Base-by-base conservation (phyloP, 768 basidiomycete genomes). In the Pisolithus orientalis region DNA sequence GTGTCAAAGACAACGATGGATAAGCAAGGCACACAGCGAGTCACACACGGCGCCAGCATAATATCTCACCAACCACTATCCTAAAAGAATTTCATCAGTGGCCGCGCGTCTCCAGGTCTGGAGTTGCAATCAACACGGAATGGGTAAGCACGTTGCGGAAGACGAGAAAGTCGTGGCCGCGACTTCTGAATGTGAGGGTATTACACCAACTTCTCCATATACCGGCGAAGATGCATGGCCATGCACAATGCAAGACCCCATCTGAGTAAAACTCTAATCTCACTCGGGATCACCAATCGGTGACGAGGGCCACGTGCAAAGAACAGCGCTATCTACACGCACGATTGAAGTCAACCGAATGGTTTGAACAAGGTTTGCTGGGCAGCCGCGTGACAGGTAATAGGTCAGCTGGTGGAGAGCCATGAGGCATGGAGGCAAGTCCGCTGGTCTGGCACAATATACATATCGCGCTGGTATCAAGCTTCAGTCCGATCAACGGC, bases 211-310 rank as follows among this genome's bases (percentile, higher is more conserved):
- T 50, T 39, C 54, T 39, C 50, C 53, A 34, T 45, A 9, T 53
- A 51, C 51, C 50, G 55, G 56, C 40, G 62, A 57, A 31, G n/a
- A 53, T 68, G 68, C 21, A 21, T 21, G 21, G 21, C 68, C 68
- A 62, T 66, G 68, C 66, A 27, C 39, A 27, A 39, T 46, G 52
- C 45, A 37, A 32, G 48, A 54, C 53, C 58, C 57, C 57, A 54
- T 59, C 55, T 39, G 64, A 53, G 60, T 34, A 60, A 68, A 61
- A 66, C 50, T 50, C 51, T 56, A 67, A 49, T 53, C 50, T 52
- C 47, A n/a, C 47, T 44, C 11, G 47, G 42, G 44, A 49, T 53
- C 24, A 46, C 56, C 47, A 51, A 50, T 39, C 42, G 44, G 45
- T 49, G 32, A 49, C 24, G 42, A 25, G 45, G 53, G 44, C 57